phyloP scores from a whole-genome alignment of 768 basidiomycete species.

The Pulveroboletus sp. region DNA sequence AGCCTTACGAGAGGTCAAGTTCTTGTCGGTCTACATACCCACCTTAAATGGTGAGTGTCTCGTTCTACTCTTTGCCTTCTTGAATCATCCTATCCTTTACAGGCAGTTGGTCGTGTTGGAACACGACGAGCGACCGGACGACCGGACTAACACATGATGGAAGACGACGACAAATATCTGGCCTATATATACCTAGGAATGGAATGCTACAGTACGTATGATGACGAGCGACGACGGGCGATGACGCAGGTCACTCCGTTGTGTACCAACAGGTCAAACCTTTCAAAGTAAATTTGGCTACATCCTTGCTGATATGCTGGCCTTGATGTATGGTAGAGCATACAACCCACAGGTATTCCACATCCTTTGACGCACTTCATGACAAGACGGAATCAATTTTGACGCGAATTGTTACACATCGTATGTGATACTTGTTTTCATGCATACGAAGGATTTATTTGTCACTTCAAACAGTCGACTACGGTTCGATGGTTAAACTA shows the following conservation, averaged over 20 bases:
- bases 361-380: conserved; percentile 69
- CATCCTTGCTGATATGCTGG: conserved; percentile 30
- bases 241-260: too few relatives aligned
- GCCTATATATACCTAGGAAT: too few relatives aligned
- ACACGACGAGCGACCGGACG: too few relatives aligned
- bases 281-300: conserved; percentile 34
- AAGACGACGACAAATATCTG: too few relatives aligned
- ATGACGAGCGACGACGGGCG: too few relatives aligned
- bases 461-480: conserved; percentile 37
- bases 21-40: conserved; percentile 77
- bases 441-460: not conserved
- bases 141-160: too few relatives aligned
- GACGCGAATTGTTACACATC: conserved; percentile 80
- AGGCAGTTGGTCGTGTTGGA: conserved; percentile 50
- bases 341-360: conserved; percentile 78
- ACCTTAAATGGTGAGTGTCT: conserved; percentile 63
- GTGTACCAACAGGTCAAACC: too few relatives aligned
- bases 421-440: conserved; percentile 33
- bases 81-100: not conserved
- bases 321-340: conserved; percentile 45
- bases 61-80: not conserved
- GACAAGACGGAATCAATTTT: conserved; percentile 87
- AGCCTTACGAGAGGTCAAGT: conserved; percentile 86
- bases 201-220: too few relatives aligned
- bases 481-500: conserved; percentile 68